Base-by-base conservation (phyloP, 208 protist genomes). In the Trichomonas gallinae region DNA sequence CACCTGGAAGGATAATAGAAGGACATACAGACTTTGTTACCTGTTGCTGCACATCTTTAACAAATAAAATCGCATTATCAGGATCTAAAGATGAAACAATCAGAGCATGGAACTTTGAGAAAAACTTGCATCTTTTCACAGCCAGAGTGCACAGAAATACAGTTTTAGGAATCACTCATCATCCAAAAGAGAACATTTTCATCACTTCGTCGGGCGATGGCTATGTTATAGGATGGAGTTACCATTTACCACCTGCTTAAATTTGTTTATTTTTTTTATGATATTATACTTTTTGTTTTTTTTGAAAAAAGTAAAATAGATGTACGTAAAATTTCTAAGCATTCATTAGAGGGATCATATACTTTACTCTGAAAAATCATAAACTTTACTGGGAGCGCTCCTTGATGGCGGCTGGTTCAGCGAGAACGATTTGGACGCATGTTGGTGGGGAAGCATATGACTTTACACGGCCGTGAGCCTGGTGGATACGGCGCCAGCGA, bases 81-180 rank as follows among this genome's bases (percentile, higher is more conserved):
- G 87, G 87, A 48, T 93, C 87, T 38, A 93, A 93, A 38, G 87
- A 93, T 38, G 87, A 93, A 93, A 58, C 58, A 40, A 85, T 85
- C 34, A 40, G 34, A 34, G 81, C 81, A 85, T 85, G 81, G 81
- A 40, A 85, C n/a, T 34, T 42, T 40, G 81, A 85, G 31, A 85
- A 85, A 15, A 40, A 40, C 42, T 1, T 17, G 2, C 10, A 42
- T 6, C 11, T 85, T 11, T 85, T 85, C 34, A 85, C 81, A 9
- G 81, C 81, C 36, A 85, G 31, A 85, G 34, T 42, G 0, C 81
- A 85, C n/a, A 34, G 2, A 40, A 85, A 85, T 85, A 85, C 81
- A 15, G 81, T 85, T 40, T 40, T 85, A 10, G 34, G 34, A 10
- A 34, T 85, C n/a, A 40, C 26, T 34, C 81, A 85, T 85, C 81